Base-by-base conservation (phyloP, 495 filamentous ascomycete species). In the Oidiodendron maius region DNA sequence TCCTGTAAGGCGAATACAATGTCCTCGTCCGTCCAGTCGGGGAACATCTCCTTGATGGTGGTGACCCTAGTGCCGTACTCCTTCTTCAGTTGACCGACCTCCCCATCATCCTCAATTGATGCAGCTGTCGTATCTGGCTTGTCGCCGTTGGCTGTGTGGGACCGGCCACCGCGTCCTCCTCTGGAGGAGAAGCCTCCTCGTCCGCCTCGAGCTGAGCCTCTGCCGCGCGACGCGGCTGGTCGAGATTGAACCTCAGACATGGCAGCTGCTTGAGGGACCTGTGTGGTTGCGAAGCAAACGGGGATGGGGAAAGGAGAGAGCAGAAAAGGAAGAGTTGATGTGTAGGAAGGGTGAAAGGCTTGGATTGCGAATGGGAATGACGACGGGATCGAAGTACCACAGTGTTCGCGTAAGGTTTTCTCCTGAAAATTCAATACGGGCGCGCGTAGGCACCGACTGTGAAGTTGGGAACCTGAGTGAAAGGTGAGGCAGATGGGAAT, bases 231-330 rank as follows among this genome's bases (percentile, higher is more conserved):
- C 57, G 82, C 82, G 65, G 80, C 68, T 47, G 82, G 76, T 74
- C 93, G 78, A 66, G 84, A 75, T 73, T 90, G 83, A 69, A 87
- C 82, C 78, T 96, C 93, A 75, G 93, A 94, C 91, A 98, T 58
- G 44, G 53, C 38, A 55, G 30, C 56, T 53, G 56, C 62, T 54
- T 63, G 55, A 57, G 61, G 60, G 53, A 57, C 44, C 55, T 51
- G 52, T 56, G 52, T 50, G 32, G 39, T 41, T 51, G 53, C 40
- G 55, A 28, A 62, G 63, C 64, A 63, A 49, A 60, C 53, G 58
- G 64, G 48, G 46, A 58, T 60, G 51, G 64, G 68, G 60, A 58
- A 52, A 42, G 23, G 36, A 44, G 46, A 23, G 46, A 26, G 49
- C 53, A 39, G 40, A 52, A 45, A 37, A 46, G 39, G 6, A 17